A percentile compares a stretch with the other conserved stretches of the same genome.
Evolutionary conservation across 495 filamentous ascomycete species (phyloP).

Genomic region (Alectoria sarmentosa): DNA sequence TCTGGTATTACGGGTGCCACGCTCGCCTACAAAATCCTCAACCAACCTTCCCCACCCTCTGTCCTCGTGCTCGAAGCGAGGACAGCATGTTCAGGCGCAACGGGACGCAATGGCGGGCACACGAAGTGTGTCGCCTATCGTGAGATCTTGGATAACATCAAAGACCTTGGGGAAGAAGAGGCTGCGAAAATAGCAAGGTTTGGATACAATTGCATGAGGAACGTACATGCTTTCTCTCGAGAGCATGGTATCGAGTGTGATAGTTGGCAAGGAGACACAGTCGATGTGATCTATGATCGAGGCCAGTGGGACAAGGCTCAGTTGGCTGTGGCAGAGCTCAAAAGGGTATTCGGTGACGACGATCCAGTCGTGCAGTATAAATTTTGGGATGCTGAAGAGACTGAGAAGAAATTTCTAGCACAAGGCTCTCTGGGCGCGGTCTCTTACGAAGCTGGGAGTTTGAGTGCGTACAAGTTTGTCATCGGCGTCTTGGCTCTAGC

Average conservation of each 20-base stretch:
- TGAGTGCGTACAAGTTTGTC: slow-evolving; percentile 59
- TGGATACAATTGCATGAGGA: slow-evolving; percentile 50
- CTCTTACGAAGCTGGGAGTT: slow-evolving; percentile 52
- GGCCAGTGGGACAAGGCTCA: slow-evolving; percentile 38
- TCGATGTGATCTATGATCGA: slow-evolving; percentile 51
- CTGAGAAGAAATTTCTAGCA: slow-evolving; percentile 38
- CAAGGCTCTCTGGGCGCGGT: slow-evolving; percentile 45
- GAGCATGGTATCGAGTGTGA: slow-evolving; percentile 48
- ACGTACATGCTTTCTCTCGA: slow-evolving; percentile 46
- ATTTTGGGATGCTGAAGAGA: slow-evolving; percentile 39
- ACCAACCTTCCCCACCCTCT: slow-evolving; percentile 24
- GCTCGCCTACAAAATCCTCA: slow-evolving; percentile 51
- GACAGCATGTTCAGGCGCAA: slow-evolving; percentile 72
- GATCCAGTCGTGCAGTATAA: slow-evolving; percentile 44
- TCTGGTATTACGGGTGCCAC: slow-evolving; percentile 63
- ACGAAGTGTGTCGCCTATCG: slow-evolving; percentile 58
- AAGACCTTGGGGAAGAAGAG: slow-evolving; percentile 33
- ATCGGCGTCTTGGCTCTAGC: slow-evolving; percentile 51
- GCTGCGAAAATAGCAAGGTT: slow-evolving; percentile 50
- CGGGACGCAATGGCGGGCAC: slow-evolving; percentile 59
- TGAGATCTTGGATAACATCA: slow-evolving; percentile 40
- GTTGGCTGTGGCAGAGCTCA: slow-evolving; percentile 40
- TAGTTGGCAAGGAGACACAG: slow-evolving; percentile 42
- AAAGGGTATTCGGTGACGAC: slow-evolving; percentile 29
- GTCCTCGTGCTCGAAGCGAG: slow-evolving; percentile 75